Percentiles rank a stretch among this genome's conserved stretches.
phyloP scores from a whole-genome alignment of 2,329 filamentous ascomycete genomes.

The Penicillium fuscoglaucum region DNA sequence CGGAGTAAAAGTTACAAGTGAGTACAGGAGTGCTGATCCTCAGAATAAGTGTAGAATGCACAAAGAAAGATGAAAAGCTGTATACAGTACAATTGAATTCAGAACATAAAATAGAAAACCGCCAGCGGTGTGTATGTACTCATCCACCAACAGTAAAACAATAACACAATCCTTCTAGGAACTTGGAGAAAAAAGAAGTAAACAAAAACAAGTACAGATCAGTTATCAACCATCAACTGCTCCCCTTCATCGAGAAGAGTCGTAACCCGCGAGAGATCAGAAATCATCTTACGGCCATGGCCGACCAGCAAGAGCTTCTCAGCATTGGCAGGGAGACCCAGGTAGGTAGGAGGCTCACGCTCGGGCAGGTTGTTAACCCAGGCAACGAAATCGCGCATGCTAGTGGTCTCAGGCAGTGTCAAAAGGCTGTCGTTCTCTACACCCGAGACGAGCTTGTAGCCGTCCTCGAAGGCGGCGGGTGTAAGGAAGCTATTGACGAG shows the following conservation, averaged over 20 bases:
- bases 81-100: slow-evolving; percentile 14
- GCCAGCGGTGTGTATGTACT: slow-evolving; percentile 12
- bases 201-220: slow-evolving; percentile 17
- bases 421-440: slow-evolving; percentile 62
- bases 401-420: slow-evolving; percentile 75
- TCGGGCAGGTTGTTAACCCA: slow-evolving; percentile 94
- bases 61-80: slow-evolving; percentile 11
- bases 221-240: slow-evolving; percentile 73
- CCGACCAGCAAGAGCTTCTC: slow-evolving; percentile 93
- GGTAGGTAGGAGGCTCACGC: slow-evolving; percentile 91
- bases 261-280: slow-evolving; percentile 79
- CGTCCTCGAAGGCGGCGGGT: slow-evolving; percentile 84
- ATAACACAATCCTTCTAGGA: neutral
- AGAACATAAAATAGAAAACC: slow-evolving; percentile 7
- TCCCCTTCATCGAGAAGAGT: slow-evolving; percentile 92
- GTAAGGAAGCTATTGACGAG: slow-evolving; percentile 80
- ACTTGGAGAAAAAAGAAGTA: neutral
- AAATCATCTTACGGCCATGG: slow-evolving; percentile 80
- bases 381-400: slow-evolving; percentile 77
- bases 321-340: slow-evolving; percentile 90
- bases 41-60: slow-evolving; percentile 8
- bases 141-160: neutral
- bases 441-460: slow-evolving; percentile 81
- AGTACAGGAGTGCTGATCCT: neutral
- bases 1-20: neutral